Percentiles rank a stretch among this genome's conserved stretches.
Evolutionary conservation across 371 early-diverging fungal species (phyloP).

Genomic region (Blakeslea trispora): DNA sequence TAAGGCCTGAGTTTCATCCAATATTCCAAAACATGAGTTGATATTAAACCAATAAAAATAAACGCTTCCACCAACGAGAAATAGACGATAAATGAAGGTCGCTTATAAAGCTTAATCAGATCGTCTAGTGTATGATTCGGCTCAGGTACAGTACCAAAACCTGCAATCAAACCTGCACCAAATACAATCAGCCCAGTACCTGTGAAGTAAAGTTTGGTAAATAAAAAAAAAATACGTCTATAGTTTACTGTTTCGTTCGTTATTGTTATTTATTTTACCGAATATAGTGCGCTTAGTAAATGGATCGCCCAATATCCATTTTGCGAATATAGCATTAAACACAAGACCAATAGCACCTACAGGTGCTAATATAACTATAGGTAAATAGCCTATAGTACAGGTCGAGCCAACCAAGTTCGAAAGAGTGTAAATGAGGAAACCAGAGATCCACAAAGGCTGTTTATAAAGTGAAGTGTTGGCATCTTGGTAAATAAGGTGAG

Average conservation of each 20-base stretch:
- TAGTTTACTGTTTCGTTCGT: too few species aligned
- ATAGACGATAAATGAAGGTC: conserved; percentile 73
- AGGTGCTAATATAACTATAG: conserved; percentile 81
- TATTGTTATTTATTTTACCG: conserved; percentile 49
- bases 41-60: conserved; percentile 53
- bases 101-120: conserved; percentile 70
- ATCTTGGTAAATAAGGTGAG: conserved; percentile 51
- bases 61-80: conserved; percentile 62
- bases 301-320: conserved; percentile 64
- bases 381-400: conserved; percentile 77
- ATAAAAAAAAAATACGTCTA: too few species aligned
- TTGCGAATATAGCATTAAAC: conserved; percentile 80
- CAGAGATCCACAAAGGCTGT: conserved; percentile 44
- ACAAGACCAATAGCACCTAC: conserved; percentile 79
- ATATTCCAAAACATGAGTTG: conserved; percentile 54
- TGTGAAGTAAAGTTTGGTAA: too few species aligned
- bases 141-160: conserved; percentile 81
- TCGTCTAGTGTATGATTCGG: conserved; percentile 72
- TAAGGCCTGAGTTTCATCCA: conserved; percentile 26
- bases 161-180: conserved; percentile 73
- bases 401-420: conserved; percentile 73
- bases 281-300: conserved; percentile 63
- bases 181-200: conserved; percentile 73
- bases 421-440: conserved; percentile 71
- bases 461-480: conserved; percentile 47